A percentile compares a stretch with the other conserved stretches of the same genome.
These are phyloP conservation scores for Cyphellophora attinorum DNA, from an alignment of 2,329 filamentous ascomycete species.

Conservation along the genomic window DNA sequence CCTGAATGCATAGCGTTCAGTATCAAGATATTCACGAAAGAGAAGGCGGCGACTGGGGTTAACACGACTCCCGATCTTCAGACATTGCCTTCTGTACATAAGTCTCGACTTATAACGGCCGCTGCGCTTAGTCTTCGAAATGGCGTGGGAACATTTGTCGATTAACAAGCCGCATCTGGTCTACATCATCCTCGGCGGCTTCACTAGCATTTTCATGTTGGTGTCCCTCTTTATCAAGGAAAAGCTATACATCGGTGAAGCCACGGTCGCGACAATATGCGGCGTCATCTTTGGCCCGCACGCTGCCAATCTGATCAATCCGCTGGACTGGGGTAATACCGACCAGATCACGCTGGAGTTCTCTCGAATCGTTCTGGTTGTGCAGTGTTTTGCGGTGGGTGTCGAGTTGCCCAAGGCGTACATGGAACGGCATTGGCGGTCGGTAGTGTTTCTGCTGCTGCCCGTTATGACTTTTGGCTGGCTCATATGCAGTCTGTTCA, in stretches of 20 bases:
- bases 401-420: conserved; percentile 65
- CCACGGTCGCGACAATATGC: conserved; percentile 72
- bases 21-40: conserved; percentile 11
- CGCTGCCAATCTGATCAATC: conserved; percentile 55
- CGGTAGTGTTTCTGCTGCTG: conserved; percentile 75
- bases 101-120: conserved; percentile 2
- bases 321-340: conserved; percentile 52
- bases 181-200: conserved; percentile 95
- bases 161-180: conserved; percentile 95
- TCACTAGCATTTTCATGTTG: conserved; percentile 96
- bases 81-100: too few relatives aligned
- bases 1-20: conserved; percentile 14
- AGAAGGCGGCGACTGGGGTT: conserved; percentile 16
- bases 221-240: conserved; percentile 98
- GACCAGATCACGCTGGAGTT: conserved; percentile 61
- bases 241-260: conserved; percentile 95
- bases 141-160: conserved; percentile 43
- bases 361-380: conserved; percentile 61
- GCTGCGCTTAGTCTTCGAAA: conserved; percentile 15
- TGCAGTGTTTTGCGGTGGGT: conserved; percentile 65
- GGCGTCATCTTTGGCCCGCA: conserved; percentile 63
- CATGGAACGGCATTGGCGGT: conserved; percentile 97
- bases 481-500: conserved; percentile 74
- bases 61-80: conserved; percentile 2
- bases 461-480: conserved; percentile 96